Evolutionary conservation across 2,329 filamentous ascomycete species (phyloP).

Genomic region (Xylariaceae sp.): DNA sequence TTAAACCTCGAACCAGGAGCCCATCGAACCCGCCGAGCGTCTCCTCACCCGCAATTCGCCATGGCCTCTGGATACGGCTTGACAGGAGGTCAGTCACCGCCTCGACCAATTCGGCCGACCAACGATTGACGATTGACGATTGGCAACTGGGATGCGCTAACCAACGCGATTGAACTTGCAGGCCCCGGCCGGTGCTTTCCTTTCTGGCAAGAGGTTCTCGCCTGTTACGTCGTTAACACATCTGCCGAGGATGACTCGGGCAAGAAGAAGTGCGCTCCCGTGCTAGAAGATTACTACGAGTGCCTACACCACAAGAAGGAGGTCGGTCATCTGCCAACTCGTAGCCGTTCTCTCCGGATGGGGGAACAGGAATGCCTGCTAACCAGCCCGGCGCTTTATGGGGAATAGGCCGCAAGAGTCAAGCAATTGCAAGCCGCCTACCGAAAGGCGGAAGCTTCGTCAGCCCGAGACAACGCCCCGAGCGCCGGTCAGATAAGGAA

Average conservation of each 20-base stretch:
- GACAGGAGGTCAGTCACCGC: conserved; percentile 68
- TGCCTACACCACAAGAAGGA: conserved; percentile 99
- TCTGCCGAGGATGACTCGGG: conserved; percentile 69
- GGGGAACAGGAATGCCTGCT: not conserved
- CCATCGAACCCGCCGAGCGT: conserved; percentile 4
- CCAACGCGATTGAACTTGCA: conserved; percentile 29
- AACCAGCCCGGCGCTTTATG: conserved; percentile 8
- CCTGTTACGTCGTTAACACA: conserved; percentile 96
- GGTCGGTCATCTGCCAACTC: conserved; percentile 46
- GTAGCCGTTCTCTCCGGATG: not conserved
- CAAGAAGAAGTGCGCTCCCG: conserved; percentile 80
- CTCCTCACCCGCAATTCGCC: conserved; percentile 15
- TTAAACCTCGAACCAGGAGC: conserved; percentile 6
- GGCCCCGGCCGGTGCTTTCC: conserved; percentile 82
- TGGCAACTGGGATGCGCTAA: conserved; percentile 9
- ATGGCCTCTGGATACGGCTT: conserved; percentile 84
- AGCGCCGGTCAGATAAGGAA: conserved; percentile 83
- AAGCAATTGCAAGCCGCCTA: conserved; percentile 77
- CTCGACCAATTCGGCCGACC: no score
- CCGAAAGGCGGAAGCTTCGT: conserved; percentile 69
- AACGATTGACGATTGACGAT: not conserved
- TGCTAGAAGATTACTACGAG: conserved; percentile 96
- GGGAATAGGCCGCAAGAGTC: conserved; percentile 65
- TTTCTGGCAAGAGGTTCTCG: conserved; percentile 99
- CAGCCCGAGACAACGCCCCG: conserved; percentile 73